These are phyloP conservation scores for Xylaria scruposa DNA, from an alignment of 495 filamentous ascomycete species.

Conservation along the genomic window DNA sequence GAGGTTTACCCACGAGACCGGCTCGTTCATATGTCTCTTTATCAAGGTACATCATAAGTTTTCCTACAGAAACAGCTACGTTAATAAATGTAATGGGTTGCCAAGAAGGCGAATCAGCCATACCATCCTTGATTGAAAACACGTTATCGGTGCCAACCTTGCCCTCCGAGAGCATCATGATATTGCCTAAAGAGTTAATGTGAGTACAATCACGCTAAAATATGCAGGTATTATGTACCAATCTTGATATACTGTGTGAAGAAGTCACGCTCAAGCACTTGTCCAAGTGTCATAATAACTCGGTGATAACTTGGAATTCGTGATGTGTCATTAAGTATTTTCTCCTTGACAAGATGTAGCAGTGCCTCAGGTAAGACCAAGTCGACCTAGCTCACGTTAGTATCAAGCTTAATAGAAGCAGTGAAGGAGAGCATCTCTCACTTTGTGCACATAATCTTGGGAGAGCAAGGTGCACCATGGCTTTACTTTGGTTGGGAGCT, in stretches of 20 bases:
- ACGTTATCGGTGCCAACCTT: conserved; percentile 78
- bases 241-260: conserved; percentile 86
- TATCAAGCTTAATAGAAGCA: background rate
- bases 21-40: conserved; percentile 86
- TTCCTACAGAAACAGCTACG: conserved; percentile 52
- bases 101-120: background rate
- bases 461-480: conserved; percentile 72
- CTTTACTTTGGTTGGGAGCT: conserved; percentile 72
- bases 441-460: conserved; percentile 80
- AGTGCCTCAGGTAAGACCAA: conserved; percentile 74
- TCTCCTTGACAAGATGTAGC: conserved; percentile 61
- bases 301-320: conserved; percentile 63
- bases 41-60: conserved; percentile 77
- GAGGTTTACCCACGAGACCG: conserved; percentile 78
- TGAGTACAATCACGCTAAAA: background rate
- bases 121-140: conserved; percentile 76
- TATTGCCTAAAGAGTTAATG: conserved; percentile 64
- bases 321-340: conserved; percentile 50
- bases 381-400: conserved; percentile 63
- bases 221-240: conserved; percentile 57
- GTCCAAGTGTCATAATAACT: conserved; percentile 75
- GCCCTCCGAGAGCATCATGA: conserved; percentile 92
- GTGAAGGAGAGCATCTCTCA: conserved; percentile 40
- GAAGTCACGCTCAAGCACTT: conserved; percentile 77
- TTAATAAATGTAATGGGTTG: conserved; percentile 17